Base-by-base conservation (phyloP, 2,329 filamentous ascomycete genomes). In the Neofusicoccum sp. region DNA sequence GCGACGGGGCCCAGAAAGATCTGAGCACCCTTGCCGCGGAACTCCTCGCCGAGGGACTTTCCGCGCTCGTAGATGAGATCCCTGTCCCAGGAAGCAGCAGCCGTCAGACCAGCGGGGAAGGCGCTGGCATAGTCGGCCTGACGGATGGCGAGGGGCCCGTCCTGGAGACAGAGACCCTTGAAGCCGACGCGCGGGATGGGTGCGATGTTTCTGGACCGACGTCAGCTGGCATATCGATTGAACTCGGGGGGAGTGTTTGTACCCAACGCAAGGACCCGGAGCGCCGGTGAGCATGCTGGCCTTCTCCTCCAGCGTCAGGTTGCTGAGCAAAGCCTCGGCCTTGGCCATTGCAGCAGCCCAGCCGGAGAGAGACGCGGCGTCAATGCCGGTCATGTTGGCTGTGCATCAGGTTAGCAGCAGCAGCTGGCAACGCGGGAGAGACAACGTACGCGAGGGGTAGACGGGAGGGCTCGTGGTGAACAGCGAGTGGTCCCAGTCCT, bases 1-100 rank as follows among this genome's bases (percentile, higher is more conserved):
- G 73, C 71, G 6, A 80, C 76, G 41, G 75, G 70, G 11, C 78
- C 79, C 0, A 82, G 68, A 16, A 73, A 68, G 20, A 81, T 70
- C 41, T 82, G 70, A 9, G 72, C 63, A 41, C 74, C 74, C 63
- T 76, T 73, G 24, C 64, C 69, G 48, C 67, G 54, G 64, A 72
- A 72, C 36, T 71, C 70, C 9, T 61, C 64, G 5, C 66, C 75
- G 49, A 78, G 69, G 12, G 68, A 66, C 3, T 67, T 38, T 3
- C 70, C 75, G 14, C 75, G 69, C 16, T 71, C 61, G 9, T 70
- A 65, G 6, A 70, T 69, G 1, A 79, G 68, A 5, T 66, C 43
- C 14, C 69, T 69, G 58, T 79, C 74, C 74, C 75, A 79, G 3
- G 75, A 69, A 11, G 76, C 75, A 3, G 71, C 77, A 0, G 71